These are phyloP conservation scores for Ballota nigra DNA, from an alignment of 257 asterid genomes.

Conservation along the genomic window DNA sequence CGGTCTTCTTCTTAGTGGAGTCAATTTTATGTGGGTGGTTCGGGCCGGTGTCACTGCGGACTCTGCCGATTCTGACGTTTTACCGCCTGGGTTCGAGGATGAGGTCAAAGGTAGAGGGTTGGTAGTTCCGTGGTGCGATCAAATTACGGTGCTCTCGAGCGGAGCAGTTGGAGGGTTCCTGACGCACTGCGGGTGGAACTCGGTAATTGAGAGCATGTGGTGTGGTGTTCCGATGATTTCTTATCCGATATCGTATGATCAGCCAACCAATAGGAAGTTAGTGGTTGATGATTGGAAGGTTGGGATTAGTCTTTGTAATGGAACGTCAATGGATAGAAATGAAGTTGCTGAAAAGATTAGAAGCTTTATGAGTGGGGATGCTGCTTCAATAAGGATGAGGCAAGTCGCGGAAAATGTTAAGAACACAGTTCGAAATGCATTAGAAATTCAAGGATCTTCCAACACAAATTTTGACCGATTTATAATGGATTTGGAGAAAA, in stretches of 20 bases:
- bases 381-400: not conserved
- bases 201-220: not conserved
- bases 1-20: not conserved
- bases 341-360: conserved; percentile 13
- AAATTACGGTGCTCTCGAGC: not conserved
- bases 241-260: not conserved
- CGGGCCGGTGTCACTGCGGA: not conserved
- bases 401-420: not conserved
- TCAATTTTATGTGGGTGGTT: conserved; percentile 11
- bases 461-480: conserved; percentile 16
- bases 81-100: not conserved
- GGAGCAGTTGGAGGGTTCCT: not conserved
- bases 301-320: not conserved
- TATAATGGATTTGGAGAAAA: conserved; percentile 17
- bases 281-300: conserved; percentile 1
- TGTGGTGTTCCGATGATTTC: not conserved
- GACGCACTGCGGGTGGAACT: conserved; percentile 19
- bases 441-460: conserved; percentile 18
- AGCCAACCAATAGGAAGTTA: not conserved
- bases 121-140: conserved; percentile 7
- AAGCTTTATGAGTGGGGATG: not conserved
- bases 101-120: not conserved
- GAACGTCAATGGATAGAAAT: not conserved
- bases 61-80: not conserved
- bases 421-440: not conserved